phyloP scores from a whole-genome alignment of 257 asterid genomes.

The Solanum chilense region DNA sequence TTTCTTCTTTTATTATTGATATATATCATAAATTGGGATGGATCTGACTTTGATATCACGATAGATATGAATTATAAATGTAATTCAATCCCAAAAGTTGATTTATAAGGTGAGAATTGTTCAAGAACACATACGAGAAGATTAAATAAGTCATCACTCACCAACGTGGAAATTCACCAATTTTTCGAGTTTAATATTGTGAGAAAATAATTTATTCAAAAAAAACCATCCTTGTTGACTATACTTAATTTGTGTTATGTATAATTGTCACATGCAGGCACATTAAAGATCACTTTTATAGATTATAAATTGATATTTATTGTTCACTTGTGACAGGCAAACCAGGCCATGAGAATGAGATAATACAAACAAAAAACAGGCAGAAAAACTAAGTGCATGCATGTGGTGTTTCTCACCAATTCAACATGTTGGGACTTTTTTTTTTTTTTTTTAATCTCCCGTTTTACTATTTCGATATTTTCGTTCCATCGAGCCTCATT shows the following conservation, averaged over 20 bases:
- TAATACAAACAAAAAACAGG: not conserved
- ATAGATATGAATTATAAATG: rapidly evolving
- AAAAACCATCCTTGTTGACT: not conserved
- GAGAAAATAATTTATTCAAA: no score
- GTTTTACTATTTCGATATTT: no score
- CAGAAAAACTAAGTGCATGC: not conserved
- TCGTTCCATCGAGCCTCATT: no score
- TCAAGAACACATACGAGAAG: no score
- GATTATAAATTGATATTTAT: not conserved
- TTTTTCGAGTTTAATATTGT: no score
- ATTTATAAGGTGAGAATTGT: no score
- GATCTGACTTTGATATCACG: not conserved
- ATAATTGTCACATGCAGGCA: not conserved
- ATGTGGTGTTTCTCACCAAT: not conserved
- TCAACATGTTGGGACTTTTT: not conserved
- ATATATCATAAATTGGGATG: not conserved
- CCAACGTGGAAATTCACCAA: not conserved
- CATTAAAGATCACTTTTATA: not conserved
- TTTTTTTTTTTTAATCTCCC: rapidly evolving
- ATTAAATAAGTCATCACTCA: not conserved
- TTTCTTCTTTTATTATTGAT: not conserved
- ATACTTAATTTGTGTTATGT: no score
- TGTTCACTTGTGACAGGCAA: not conserved
- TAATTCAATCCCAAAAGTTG: not conserved
- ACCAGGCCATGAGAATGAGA: not conserved